phyloP scores from a whole-genome alignment of 1,284 basidiomycete genomes.

The Sporisorium scitamineum region DNA sequence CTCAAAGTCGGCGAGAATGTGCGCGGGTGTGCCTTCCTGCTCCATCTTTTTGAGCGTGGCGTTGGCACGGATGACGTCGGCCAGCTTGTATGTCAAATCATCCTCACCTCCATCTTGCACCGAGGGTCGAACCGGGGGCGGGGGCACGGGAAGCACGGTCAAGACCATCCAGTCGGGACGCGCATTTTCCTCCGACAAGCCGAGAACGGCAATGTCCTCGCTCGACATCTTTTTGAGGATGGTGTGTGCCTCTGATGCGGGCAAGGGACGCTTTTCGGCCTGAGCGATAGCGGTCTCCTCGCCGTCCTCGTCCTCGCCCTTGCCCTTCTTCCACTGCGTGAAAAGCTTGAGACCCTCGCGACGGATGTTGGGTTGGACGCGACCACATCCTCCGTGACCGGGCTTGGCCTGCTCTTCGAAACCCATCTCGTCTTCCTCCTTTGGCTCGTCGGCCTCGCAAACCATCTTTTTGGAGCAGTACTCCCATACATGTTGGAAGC shows the following conservation, averaged over 20 bases:
- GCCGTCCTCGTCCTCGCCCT: conserved; percentile 84
- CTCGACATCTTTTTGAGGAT: conserved; percentile 75
- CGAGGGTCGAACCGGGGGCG: conserved; percentile 96
- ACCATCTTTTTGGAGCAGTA: conserved; percentile 66
- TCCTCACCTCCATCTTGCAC: conserved; percentile 98
- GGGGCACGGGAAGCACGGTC: conserved; percentile 96
- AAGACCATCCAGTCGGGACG: conserved; percentile 99
- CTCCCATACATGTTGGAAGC: conserved; percentile 68
- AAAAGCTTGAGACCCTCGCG: conserved; percentile 97
- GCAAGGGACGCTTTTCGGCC: conserved; percentile 88
- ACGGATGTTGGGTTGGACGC: conserved; percentile 87
- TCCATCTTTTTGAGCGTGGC: conserved; percentile 92
- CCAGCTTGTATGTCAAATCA: conserved; percentile 97
- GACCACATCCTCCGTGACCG: conserved; percentile 92
- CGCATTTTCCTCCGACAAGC: conserved; percentile 94
- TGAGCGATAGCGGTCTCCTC: conserved; percentile 74
- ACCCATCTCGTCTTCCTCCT: conserved; percentile 66
- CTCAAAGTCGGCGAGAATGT: conserved; percentile 96
- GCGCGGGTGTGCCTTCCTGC: conserved; percentile 94
- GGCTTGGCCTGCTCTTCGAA: conserved; percentile 71
- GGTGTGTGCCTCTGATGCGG: conserved; percentile 85
- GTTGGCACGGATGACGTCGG: conserved; percentile 96
- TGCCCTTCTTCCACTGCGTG: conserved; percentile 92
- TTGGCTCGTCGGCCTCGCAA: conserved; percentile 76
- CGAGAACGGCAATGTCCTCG: conserved; percentile 94